These are phyloP conservation scores for Musa balbisiana DNA, from an alignment of 202 grass and related monocot species.

Conservation along the genomic window DNA sequence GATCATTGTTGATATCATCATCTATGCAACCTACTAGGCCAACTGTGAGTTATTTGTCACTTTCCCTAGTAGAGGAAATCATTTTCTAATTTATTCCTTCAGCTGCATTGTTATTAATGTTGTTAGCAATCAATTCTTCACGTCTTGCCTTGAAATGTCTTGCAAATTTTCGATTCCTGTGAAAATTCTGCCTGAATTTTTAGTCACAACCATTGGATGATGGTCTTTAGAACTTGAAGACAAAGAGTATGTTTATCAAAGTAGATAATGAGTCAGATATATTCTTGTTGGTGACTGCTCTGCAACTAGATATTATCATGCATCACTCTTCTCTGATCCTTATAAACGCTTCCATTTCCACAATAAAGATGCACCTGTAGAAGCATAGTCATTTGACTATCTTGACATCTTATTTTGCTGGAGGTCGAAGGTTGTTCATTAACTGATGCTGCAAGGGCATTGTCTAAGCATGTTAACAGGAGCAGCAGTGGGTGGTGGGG, in stretches of 20 bases:
- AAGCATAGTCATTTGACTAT: conserved; percentile 16
- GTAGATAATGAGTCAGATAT: not conserved
- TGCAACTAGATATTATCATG: not conserved
- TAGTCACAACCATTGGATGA: not conserved
- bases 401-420: conserved; percentile 25
- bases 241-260: not conserved
- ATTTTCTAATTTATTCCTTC: not conserved
- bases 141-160: not conserved
- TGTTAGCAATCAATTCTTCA: not conserved
- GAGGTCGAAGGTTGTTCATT: conserved; percentile 81
- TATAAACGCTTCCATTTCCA: not conserved
- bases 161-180: not conserved
- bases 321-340: not conserved
- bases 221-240: not conserved
- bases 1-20: conserved; percentile 52
- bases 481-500: conserved; percentile 78
- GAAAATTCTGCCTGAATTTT: not conserved
- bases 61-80: not conserved
- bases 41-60: conserved; percentile 53
- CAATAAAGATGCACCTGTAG: not conserved
- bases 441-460: conserved; percentile 89
- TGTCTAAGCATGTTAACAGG: conserved; percentile 88
- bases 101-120: not conserved
- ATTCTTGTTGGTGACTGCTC: not conserved
- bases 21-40: conserved; percentile 53